Evolutionary conservation across 2,329 filamentous ascomycete genomes (phyloP).

Genomic region (Nannizzia gypsea): DNA sequence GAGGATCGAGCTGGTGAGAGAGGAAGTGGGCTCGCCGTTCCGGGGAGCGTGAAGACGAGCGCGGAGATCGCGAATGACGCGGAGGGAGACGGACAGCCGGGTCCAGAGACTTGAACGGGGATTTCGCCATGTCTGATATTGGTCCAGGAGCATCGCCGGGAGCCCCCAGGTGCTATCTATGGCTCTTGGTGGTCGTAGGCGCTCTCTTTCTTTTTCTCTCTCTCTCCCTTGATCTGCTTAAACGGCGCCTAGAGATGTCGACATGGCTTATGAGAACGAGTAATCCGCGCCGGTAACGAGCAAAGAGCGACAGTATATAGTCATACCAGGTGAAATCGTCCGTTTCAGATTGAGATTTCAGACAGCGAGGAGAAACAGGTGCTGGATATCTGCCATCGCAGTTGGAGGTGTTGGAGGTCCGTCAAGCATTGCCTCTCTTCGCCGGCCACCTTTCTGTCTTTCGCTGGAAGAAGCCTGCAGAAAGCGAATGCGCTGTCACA

Average conservation of each 20-base stretch:
- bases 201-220: not conserved
- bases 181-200: not conserved
- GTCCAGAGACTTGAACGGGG: slow-evolving; percentile 21
- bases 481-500: not conserved
- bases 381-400: slow-evolving; percentile 1
- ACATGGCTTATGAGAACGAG: not conserved
- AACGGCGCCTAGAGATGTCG: not conserved
- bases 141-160: not conserved
- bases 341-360: not conserved
- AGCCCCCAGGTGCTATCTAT: not conserved
- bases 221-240: not conserved
- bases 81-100: slow-evolving; percentile 21
- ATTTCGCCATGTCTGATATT: not conserved
- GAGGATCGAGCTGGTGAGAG: slow-evolving; percentile 32
- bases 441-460: not conserved
- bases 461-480: not conserved
- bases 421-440: not conserved
- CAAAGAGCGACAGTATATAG: not conserved
- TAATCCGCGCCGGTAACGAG: not conserved
- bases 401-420: not conserved
- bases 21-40: slow-evolving; percentile 27
- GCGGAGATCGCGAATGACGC: slow-evolving; percentile 18
- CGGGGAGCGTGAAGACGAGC: slow-evolving; percentile 29
- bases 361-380: not conserved
- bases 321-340: not conserved